phyloP scores from a whole-genome alignment of 2,329 filamentous ascomycete genomes.

The Colletotrichum tropicale region DNA sequence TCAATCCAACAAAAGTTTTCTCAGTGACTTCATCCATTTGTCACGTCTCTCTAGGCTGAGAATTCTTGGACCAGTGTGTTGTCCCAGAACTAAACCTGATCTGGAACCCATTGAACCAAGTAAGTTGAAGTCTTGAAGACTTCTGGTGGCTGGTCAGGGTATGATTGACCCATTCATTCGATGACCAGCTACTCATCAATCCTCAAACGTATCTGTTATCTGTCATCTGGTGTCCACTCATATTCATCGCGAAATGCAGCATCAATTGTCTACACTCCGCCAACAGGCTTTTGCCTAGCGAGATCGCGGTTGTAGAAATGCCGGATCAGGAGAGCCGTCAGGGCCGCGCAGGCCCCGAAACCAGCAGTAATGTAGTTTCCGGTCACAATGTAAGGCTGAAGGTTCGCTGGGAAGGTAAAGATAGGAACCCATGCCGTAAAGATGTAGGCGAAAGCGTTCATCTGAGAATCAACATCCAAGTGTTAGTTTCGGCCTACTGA shows the following conservation, averaged over 20 bases:
- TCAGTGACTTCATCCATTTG: background rate
- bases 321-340: conserved; percentile 24
- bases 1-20: accelerated
- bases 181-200: background rate
- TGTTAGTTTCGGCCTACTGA: background rate
- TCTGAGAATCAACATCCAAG: conserved; percentile 8
- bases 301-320: conserved; percentile 25
- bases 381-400: conserved; percentile 31
- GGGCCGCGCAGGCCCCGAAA: conserved; percentile 21
- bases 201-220: background rate
- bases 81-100: background rate
- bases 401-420: conserved; percentile 31
- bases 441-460: conserved; percentile 32
- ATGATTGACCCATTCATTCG: background rate
- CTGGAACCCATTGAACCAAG: background rate
- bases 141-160: background rate
- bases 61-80: background rate
- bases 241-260: background rate
- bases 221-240: too few species aligned
- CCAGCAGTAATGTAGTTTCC: conserved; percentile 32
- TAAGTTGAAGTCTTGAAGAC: background rate
- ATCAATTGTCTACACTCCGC: background rate
- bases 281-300: background rate
- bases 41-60: background rate
- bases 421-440: conserved; percentile 33